Percentiles rank a stretch among this genome's conserved stretches.
Conservation (phyloP, 345 rosid species). For the Leavenworthia alabamica region DNA sequence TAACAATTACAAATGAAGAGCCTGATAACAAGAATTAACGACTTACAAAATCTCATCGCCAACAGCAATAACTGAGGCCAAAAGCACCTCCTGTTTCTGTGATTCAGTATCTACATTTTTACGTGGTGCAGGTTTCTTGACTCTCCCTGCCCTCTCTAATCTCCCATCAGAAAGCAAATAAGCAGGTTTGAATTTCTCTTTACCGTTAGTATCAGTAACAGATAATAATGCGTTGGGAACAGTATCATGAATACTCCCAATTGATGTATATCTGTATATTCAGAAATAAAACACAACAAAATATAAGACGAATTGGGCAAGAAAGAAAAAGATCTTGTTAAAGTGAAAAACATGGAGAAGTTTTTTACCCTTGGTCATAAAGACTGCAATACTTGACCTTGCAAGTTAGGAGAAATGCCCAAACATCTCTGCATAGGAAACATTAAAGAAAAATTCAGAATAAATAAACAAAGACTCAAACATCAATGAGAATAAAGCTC, state of each 20-base stretch:
- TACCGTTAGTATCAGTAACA: slow-evolving; percentile 37
- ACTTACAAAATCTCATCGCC: slow-evolving; percentile 99
- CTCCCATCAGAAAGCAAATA: slow-evolving; percentile 96
- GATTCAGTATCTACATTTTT: slow-evolving; percentile 37
- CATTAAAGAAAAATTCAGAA: neutral
- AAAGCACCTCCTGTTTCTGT: slow-evolving; percentile 39
- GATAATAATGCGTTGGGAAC: slow-evolving; percentile 74
- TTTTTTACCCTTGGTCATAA: slow-evolving; percentile 86
- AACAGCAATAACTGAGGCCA: slow-evolving; percentile 67
- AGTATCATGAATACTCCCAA: slow-evolving; percentile 91
- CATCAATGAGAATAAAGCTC: neutral
- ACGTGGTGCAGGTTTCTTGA: slow-evolving; percentile 41
- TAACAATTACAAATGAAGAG: neutral
- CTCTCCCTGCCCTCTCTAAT: slow-evolving; percentile 96
- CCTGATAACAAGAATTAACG: slow-evolving; percentile 11
- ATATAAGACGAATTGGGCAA: neutral
- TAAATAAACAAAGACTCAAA: neutral
- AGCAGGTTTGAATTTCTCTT: slow-evolving; percentile 82
- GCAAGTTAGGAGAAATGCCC: slow-evolving; percentile 93
- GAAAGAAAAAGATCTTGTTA: neutral
- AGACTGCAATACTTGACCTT: slow-evolving; percentile 94
- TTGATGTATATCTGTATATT: slow-evolving; percentile 75
- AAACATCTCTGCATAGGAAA: slow-evolving; percentile 70
- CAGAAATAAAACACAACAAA: slow-evolving; percentile 1
- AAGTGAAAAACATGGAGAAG: slow-evolving; percentile 22